Evolutionary conservation across 1,139 yeast genomes (phyloP), one percentile per base, ranked within the genome.

Genomic region (Scheffersomyces quercinus): DNA sequence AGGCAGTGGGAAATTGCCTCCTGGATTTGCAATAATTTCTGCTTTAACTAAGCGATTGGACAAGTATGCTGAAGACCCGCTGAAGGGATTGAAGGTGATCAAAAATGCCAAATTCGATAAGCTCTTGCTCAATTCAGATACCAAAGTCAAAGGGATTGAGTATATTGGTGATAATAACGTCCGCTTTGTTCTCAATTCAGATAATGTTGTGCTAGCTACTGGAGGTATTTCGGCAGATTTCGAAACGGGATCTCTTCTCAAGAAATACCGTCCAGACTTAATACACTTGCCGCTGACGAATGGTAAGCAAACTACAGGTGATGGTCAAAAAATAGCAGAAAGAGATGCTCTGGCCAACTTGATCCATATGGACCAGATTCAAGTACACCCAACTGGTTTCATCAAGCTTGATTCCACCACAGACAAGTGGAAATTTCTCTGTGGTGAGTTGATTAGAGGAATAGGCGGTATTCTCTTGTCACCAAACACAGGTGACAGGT

Each of bases 301-400:
- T 51, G 70, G 70, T 11, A 53, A 45, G 8, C 61, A 59, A 41
- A 67, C 73, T 2, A 61, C 68, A 1, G 75, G 75, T 0, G 75
- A 70, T 48, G 75, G 75, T 2, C 70, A 61, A 20, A 68, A 64
- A 43, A 59, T 70, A 13, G 70, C 70, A 5, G 55, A 49, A 10
- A 45, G 66, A 32, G 72, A 66, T 41, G 61, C 60, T 36, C 51
- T 53, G 37, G 75, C 70, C 4, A 55, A 62, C 14, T 58, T 68
- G 40, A 55, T 67, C 24, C 66, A 68, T 44, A 69, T 70, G 75
- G 66, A 63, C 41, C 59, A 68, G 44, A 55, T 70, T 13, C 75
- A 70, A 52, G 58, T 69, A 4, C 74, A 69, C 45, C 75, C 75
- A 3, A 70, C 75, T 3, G 75, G 74, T 0, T 70, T 68, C 48